Conservation (phyloP, 805 yeast species). For the Lipomyces oligophaga region DNA sequence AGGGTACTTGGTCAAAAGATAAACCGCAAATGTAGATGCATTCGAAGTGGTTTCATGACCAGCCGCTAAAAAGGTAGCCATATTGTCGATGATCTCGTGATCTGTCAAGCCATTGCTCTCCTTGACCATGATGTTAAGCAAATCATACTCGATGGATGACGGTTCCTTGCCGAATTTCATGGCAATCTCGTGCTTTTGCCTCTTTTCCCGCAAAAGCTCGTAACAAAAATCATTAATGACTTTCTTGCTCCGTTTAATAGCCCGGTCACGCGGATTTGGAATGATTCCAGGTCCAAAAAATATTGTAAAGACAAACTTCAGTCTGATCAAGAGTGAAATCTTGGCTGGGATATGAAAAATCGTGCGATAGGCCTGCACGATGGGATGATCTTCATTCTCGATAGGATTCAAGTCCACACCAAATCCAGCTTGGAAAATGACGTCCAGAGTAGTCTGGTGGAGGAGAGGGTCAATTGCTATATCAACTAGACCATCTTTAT, state of each 20-base stretch:
- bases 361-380: conserved; percentile 12
- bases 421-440: conserved; percentile 19
- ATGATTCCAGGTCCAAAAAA: conserved; percentile 7
- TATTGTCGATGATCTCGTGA: conserved; percentile 17
- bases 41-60: conserved; percentile 26
- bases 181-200: conserved; percentile 16
- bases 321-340: background rate
- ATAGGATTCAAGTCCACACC: conserved; percentile 19
- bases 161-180: conserved; percentile 9
- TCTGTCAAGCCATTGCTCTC: conserved; percentile 13
- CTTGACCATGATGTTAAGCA: conserved; percentile 12
- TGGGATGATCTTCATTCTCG: conserved; percentile 17
- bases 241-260: background rate
- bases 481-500: background rate
- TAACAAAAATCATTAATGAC: conserved; percentile 4
- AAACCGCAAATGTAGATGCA: conserved; percentile 13
- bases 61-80: conserved; percentile 24
- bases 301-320: background rate
- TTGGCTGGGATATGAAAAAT: conserved; percentile 1
- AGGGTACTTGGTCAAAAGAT: conserved; percentile 13
- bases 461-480: conserved; percentile 9
- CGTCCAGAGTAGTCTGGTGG: conserved; percentile 20
- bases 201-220: conserved; percentile 12
- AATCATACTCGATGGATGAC: conserved; percentile 6
- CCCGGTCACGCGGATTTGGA: conserved; percentile 7